Percentiles rank a stretch among this genome's conserved stretches.
These are phyloP conservation scores for Puccinia horiana DNA, from an alignment of 1,284 basidiomycete genomes.

Conservation along the genomic window DNA sequence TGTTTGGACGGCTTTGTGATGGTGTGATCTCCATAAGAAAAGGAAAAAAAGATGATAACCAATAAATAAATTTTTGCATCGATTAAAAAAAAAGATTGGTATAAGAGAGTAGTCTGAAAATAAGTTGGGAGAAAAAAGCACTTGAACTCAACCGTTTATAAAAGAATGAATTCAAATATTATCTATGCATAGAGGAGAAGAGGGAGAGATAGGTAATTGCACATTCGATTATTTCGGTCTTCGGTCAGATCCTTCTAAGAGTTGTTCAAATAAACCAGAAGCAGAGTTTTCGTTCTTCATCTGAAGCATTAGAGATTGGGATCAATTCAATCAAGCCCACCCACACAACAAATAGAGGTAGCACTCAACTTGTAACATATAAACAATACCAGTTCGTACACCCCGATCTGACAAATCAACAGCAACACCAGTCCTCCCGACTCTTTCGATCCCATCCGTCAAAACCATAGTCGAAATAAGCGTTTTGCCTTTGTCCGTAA, in stretches of 20 bases:
- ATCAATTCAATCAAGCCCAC: not conserved
- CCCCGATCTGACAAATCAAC: slow-evolving; percentile 91
- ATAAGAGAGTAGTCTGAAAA: not conserved
- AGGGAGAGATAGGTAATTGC: not conserved
- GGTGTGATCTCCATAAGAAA: not conserved
- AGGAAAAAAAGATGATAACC: not conserved
- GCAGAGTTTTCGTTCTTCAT: slow-evolving; percentile 77
- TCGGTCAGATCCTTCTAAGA: slow-evolving; percentile 84
- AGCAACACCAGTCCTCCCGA: slow-evolving; percentile 95
- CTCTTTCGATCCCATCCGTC: slow-evolving; percentile 92
- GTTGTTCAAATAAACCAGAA: slow-evolving; percentile 77
- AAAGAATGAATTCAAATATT: not conserved
- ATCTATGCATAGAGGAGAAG: not conserved
- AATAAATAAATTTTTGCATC: not conserved
- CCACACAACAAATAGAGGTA: not conserved
- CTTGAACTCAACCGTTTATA: not conserved
- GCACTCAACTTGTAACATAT: slow-evolving; percentile 82
- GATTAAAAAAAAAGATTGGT: not conserved
- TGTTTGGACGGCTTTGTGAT: too few species aligned
- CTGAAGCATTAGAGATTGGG: slow-evolving; percentile 51
- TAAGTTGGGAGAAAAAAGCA: not conserved
- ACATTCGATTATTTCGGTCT: slow-evolving; percentile 5
- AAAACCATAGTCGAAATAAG: slow-evolving; percentile 93
- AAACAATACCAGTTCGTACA: slow-evolving; percentile 86
- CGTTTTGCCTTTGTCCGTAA: slow-evolving; percentile 73